Evolutionary conservation across 1,139 yeast species (phyloP), one percentile per base, ranked within the genome.

Genomic region (Yamadazyma pseudoaaseri): DNA sequence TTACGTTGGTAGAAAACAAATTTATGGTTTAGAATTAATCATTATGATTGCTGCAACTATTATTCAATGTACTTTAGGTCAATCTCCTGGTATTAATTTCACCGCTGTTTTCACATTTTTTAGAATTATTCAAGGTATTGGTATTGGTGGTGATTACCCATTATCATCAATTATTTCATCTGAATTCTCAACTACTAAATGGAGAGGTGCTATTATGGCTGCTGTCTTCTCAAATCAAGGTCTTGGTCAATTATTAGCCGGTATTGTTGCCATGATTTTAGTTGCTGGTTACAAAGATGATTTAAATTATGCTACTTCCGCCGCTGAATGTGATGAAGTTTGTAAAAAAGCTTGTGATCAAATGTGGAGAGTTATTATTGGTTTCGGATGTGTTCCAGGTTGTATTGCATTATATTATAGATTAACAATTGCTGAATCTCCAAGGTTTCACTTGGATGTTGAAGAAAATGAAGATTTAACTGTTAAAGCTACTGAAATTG

Each of bases 71-170:
- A 62, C 76, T 42, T 48, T 82, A 36, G 95, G 94, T 51, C 47
- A 60, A 6, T 75, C 94, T 17, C 77, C 86, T 20, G 90, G 83
- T 42, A 62, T 86, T 44, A 73, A 71, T 58, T 83, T 86, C 52
- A 78, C 77, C 32, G 95, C 90, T 34, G 70, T 84, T 36, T 70
- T 86, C 44, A 64, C 81, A n/a, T 79, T 82, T 49, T 79, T 79
- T 63, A 81, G 95, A 76, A 79, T 86, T 45, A 55, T 85, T 42
- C 81, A 81, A 86, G 96, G 96, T 70, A 81, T 92, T 52, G 98
- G 98, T 80, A 94, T 92, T 54, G 98, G 98, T 70, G 98, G 97
- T 75, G 98, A 92, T 68, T 92, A 92, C 66, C 98, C 98, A 51
- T 79, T 92, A 64, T 89, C 97, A 27, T 92, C 97, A 27, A 83